Conservation (phyloP, 176 grass and related monocot species). For the Oropetium thomaeum region DNA sequence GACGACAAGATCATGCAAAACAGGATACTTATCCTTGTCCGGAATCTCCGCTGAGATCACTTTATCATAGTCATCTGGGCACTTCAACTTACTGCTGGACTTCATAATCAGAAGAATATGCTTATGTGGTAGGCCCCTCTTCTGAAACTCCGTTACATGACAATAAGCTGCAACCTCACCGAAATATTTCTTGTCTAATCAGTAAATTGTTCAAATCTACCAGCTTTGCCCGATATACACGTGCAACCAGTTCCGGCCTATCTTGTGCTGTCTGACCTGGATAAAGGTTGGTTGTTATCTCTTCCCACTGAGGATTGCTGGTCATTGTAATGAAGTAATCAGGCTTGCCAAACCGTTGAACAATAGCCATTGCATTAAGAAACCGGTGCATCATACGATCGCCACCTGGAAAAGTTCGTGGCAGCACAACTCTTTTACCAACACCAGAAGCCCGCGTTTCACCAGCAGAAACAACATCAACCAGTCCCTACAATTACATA, state of each 20-base stretch:
- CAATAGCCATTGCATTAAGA: constrained; percentile 9
- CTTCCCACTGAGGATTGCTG: no score
- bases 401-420: background rate
- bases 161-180: no score
- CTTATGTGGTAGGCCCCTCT: background rate
- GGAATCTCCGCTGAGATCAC: constrained; percentile 19
- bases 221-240: no score
- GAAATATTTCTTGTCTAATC: no score
- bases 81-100: background rate
- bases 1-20: no score
- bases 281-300: no score
- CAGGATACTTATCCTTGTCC: background rate
- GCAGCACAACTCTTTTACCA: background rate
- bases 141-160: no score
- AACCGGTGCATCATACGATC: background rate
- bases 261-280: no score
- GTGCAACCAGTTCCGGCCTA: no score
- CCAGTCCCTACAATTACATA: background rate
- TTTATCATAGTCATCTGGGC: constrained; percentile 15
- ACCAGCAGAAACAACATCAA: background rate
- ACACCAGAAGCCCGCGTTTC: background rate
- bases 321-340: no score
- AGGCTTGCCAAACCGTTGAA: background rate
- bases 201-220: no score
- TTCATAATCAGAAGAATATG: constrained; percentile 19